phyloP scores from a whole-genome alignment of 2,329 filamentous ascomycete species.

The Purpureocillium lavendulum region DNA sequence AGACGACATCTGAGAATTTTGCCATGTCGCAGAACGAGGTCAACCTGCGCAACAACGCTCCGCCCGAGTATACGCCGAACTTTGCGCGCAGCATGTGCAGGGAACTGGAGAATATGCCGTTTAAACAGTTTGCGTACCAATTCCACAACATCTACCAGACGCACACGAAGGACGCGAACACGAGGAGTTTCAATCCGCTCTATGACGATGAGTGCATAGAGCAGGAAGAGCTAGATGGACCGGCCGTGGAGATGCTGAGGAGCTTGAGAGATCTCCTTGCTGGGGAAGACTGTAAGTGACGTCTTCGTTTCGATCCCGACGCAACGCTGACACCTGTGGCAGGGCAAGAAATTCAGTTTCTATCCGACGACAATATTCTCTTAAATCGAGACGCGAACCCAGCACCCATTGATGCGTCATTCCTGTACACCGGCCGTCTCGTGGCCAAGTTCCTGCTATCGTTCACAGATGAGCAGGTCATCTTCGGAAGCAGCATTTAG shows the following conservation, averaged over 20 bases:
- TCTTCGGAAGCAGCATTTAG: slow-evolving; percentile 29
- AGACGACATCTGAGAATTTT: slow-evolving; percentile 44
- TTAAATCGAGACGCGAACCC: slow-evolving; percentile 35
- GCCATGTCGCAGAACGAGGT: slow-evolving; percentile 43
- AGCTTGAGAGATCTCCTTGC: slow-evolving; percentile 35
- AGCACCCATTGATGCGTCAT: slow-evolving; percentile 37
- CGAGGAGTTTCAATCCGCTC: slow-evolving; percentile 48
- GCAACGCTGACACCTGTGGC: slow-evolving; percentile 4
- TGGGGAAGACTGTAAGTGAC: slow-evolving; percentile 34
- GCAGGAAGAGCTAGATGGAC: slow-evolving; percentile 35
- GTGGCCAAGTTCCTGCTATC: slow-evolving; percentile 46
- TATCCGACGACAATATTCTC: slow-evolving; percentile 38
- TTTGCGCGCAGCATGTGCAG: slow-evolving; percentile 38
- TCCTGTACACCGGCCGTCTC: slow-evolving; percentile 44
- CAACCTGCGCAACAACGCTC: slow-evolving; percentile 27
- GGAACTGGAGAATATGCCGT: slow-evolving; percentile 50
- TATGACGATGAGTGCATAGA: slow-evolving; percentile 32
- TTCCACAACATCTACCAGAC: slow-evolving; percentile 54
- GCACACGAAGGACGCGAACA: slow-evolving; percentile 37
- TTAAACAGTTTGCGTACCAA: slow-evolving; percentile 51
- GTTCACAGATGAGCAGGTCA: slow-evolving; percentile 40
- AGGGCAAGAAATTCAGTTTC: slow-evolving; percentile 30
- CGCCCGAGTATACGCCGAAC: slow-evolving; percentile 28
- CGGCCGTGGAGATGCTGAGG: slow-evolving; percentile 36
- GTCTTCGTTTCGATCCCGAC: background rate